Evolutionary conservation across 1,284 basidiomycete genomes (phyloP), one percentile per base, ranked within the genome.

Genomic region (Pseudozyma hubeiensis): DNA sequence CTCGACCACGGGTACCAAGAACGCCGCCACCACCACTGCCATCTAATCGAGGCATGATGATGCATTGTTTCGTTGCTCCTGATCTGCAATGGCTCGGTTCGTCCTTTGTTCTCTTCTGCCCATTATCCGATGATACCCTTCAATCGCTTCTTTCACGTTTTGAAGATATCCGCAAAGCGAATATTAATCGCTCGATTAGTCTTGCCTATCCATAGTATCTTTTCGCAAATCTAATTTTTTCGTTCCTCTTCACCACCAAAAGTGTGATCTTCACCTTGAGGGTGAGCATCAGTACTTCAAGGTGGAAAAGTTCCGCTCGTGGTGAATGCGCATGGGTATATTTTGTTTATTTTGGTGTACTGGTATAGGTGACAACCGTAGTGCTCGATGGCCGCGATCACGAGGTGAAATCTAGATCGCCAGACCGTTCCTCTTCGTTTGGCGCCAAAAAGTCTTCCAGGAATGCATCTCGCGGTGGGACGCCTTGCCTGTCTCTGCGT

Each of bases 391-490:
- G 4, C 24, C 24, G 24, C 24, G 5, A 16, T 41, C 40, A 7
- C 40, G 7, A 41, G 35, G 14, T 10, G 2, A 9, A 5, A 14
- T 14, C 30, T 11, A 31, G 43, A 24, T 45, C 40, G 9, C 24
- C 13, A 5, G 47, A 40, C 16, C 29, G 13, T 31, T 43, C 24
- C 29, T 52, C 29, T 7, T 63, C 48, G 19, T 33, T 10, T 11
- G 51, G 47, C 1, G 58, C 33, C 10, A 59, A 34, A 10, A 57
- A 17, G 8, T 68, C 62, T 34, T 72, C 49, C 4, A 73, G 30
- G n/a, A 77, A 67, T 0, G 59, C 75, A 43, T 79, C 68, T 1
- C 66, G 40, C 11, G 75, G 78, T n/a, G 46, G 55, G 1, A 63
- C 47, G 8, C 75, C 78, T 35, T 79, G 78, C 35, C 63, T 35